phyloP scores from a whole-genome alignment of 1,284 basidiomycete genomes.

The Blastosporella zonata region DNA sequence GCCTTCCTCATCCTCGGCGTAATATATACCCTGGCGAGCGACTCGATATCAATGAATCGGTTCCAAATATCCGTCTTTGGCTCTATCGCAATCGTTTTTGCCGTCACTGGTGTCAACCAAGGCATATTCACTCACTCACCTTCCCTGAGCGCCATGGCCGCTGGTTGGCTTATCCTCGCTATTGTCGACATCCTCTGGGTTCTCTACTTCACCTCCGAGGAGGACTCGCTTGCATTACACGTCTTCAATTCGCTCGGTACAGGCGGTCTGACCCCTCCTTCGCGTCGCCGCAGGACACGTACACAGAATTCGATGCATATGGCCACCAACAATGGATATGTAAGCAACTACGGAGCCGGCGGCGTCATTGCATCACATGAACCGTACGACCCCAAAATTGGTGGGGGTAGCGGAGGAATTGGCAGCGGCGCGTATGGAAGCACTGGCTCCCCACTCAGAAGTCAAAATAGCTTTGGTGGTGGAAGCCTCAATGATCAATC shows the following conservation, averaged over 20 bases:
- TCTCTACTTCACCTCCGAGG: slow-evolving; percentile 94
- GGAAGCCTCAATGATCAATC: slow-evolving; percentile 48
- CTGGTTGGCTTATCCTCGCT: slow-evolving; percentile 91
- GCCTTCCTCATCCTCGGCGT: slow-evolving; percentile 80
- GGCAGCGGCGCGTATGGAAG: slow-evolving; percentile 36
- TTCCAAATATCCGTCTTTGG: slow-evolving; percentile 89
- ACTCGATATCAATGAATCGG: slow-evolving; percentile 81
- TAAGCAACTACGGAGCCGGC: slow-evolving; percentile 54
- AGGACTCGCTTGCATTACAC: slow-evolving; percentile 81
- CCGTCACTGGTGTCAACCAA: slow-evolving; percentile 73
- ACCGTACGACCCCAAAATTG: slow-evolving; percentile 58
- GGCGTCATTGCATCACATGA: slow-evolving; percentile 66
- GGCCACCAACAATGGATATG: slow-evolving; percentile 57
- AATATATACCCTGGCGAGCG: slow-evolving; percentile 78
- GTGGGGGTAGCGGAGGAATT: slow-evolving; percentile 32
- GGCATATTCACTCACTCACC: slow-evolving; percentile 54
- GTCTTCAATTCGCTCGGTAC: slow-evolving; percentile 86
- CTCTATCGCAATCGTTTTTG: slow-evolving; percentile 84
- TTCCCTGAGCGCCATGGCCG: slow-evolving; percentile 79
- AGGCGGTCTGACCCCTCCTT: slow-evolving; percentile 80
- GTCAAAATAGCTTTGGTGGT: slow-evolving; percentile 62
- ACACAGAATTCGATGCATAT: slow-evolving; percentile 59
- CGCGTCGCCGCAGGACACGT: slow-evolving; percentile 63
- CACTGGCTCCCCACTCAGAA: slow-evolving; percentile 46
- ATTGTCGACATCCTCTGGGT: slow-evolving; percentile 94